Evolutionary conservation across 164 flowering plant species (phyloP), one percentile per base, ranked within the genome.

Genomic region (Brasenia schreberi): DNA sequence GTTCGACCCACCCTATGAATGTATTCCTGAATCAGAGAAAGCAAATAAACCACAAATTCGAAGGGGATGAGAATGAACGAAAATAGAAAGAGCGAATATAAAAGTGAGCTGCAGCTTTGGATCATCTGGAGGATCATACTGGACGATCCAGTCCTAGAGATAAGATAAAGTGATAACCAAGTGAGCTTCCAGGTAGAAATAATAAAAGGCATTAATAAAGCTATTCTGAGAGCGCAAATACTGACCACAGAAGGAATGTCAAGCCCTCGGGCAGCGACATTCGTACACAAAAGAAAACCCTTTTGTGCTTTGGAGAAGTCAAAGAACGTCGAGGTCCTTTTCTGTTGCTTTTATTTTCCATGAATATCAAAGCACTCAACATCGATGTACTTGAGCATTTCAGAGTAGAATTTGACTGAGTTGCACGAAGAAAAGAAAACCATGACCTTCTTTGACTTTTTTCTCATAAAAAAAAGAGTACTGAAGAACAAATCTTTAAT

Each of bases 1-100:
- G 99, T 95, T 69, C 99, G 84, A 58, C 99, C 99, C 76, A 95
- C 98, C 70, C 99, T 79, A 59, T 95, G 99, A 58, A 92, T 90
- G 69, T 95, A 95, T 77, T 89, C 97, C 98, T 93, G 81, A 70
- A 78, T 64, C 63, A 49, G 16, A 49, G 56, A 49, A 49, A 9
- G 23, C 43, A 65, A 43, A 23, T 64, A 69, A 52, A 52, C 11
- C 4, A 7, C 18, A 43, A 14, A 33, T 33, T 33, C 39, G 39
- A 33, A 33, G 39, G 60, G 17, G 3, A 7, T 18, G 11, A 42
- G 5, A 58, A 43, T 19, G 19, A 42, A 44, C 43, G 17, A 12
- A 9, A 18, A 9, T 11, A 23, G 33, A 23, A 18, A 18, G 19
- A 61, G 12, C 18, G 12, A 61, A 7, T 14, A 58, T n/a, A 61